Evolutionary conservation across 2,329 filamentous ascomycete genomes (phyloP), one percentile per base, ranked within the genome.

Genomic region (Cladosporium sp.): DNA sequence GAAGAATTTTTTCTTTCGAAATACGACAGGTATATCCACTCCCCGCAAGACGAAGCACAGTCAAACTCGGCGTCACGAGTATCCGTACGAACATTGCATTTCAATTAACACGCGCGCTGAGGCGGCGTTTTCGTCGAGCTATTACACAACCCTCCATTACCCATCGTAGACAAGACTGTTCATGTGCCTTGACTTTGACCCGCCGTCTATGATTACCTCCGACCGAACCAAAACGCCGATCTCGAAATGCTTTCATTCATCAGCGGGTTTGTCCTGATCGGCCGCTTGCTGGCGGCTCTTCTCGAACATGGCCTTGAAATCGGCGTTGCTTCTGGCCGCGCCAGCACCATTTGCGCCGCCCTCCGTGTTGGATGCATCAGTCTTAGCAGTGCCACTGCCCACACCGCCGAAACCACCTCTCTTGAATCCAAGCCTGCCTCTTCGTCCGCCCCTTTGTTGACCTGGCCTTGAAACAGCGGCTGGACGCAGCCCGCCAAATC

Each of bases 251-350:
- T 23, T 21, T 59, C 12, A 62, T 28, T 62, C 49, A 5, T 57
- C 62, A 28, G 29, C 23, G 3, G 46, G 16, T 31, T 49, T n/a
- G 10, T 35, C 33, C 8, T 40, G 29, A 18, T 44, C 26, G 21
- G 33, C 55, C 14, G 26, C 44, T 46, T 65, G 46, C 44, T 65
- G 49, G 18, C 58, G 56, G 44, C 64, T 62, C 66, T 78, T 79
- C 68, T 82, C 75, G 57, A 87, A 78, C 81, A 86, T 81, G 35
- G 80, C 80, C 64, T 84, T 81, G 74, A 88, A 88, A 71, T 87
- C 85, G 60, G 80, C 81, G 72, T 88, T 87, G 71, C 82, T 86
- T 77, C 85, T 88, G 69, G 75, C 75, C 65, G 72, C 67, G 71
- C 72, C 73, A 60, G 71, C 72, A 66, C 72, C 70, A 50, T 71